These are phyloP conservation scores for Dianthus caryophyllus DNA, from an alignment of 148 eudicot genomes.

Conservation along the genomic window DNA sequence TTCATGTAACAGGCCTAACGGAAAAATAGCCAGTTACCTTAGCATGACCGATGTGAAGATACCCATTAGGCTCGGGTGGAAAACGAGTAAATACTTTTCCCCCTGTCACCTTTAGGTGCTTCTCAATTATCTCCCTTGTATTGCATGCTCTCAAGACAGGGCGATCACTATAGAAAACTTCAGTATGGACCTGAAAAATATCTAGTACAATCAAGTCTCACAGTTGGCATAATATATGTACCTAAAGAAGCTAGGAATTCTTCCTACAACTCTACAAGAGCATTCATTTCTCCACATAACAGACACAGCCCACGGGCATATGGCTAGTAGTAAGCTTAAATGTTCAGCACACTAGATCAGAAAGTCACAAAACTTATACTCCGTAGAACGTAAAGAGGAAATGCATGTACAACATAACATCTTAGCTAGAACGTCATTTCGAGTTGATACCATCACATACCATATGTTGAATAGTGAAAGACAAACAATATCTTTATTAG, in stretches of 20 bases:
- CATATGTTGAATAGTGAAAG: not conserved
- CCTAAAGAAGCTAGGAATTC: not conserved
- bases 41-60: conserved; percentile 97
- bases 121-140: conserved; percentile 61
- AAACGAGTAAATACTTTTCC: conserved; percentile 91
- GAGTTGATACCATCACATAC: not conserved
- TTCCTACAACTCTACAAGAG: not conserved
- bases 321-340: not conserved
- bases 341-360: not conserved
- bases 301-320: not conserved
- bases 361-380: not conserved
- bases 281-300: not conserved
- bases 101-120: conserved; percentile 69
- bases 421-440: not conserved
- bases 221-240: conserved; percentile 8
- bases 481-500: not conserved
- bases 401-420: not conserved
- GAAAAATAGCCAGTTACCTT: conserved; percentile 44
- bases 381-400: not conserved
- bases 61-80: conserved; percentile 99
- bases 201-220: conserved; percentile 17
- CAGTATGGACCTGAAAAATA: conserved; percentile 82
- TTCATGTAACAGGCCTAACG: not conserved
- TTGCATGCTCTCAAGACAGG: conserved; percentile 79
- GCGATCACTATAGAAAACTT: conserved; percentile 73